Evolutionary conservation across 305 asterid species (phyloP).

Genomic region (Solanum chacoense): DNA sequence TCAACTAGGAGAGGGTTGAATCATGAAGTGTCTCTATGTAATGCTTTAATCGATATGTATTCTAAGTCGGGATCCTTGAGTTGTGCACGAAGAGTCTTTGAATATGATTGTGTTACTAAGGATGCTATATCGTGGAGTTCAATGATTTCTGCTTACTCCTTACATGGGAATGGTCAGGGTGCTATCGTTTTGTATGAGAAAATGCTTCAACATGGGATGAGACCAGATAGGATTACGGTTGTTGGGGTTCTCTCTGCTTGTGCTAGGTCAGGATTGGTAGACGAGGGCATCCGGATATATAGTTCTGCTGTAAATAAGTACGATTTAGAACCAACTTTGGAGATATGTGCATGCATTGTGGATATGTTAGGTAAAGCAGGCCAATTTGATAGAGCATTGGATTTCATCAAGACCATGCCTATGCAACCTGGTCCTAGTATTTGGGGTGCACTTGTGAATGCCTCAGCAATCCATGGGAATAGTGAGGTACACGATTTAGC

Average conservation of each 20-base stretch:
- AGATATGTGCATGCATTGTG: conserved; percentile 62
- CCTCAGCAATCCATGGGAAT: conserved; percentile 45
- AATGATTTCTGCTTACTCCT: conserved; percentile 41
- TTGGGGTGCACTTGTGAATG: conserved; percentile 61
- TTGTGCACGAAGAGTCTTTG: conserved; percentile 37
- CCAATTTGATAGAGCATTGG: conserved; percentile 38
- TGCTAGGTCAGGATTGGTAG: conserved; percentile 45
- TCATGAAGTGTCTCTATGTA: conserved; percentile 32
- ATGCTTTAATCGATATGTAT: conserved; percentile 47
- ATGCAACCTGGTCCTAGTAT: conserved; percentile 45
- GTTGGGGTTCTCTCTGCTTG: conserved; percentile 64
- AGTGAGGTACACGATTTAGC: conserved; percentile 45
- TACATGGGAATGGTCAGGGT: conserved; percentile 48
- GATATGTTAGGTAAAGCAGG: conserved; percentile 48
- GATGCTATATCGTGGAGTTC: conserved; percentile 68
- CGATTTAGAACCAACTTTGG: conserved; percentile 33
- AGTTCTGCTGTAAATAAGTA: conserved; percentile 15
- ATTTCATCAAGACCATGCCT: conserved; percentile 40
- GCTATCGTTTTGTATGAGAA: conserved; percentile 33
- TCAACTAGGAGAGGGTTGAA: conserved; percentile 37
- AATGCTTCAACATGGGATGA: conserved; percentile 37
- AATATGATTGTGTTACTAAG: conserved; percentile 25
- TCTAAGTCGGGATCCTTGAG: conserved; percentile 52
- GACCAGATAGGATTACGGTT: conserved; percentile 34
- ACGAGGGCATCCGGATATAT: conserved; percentile 43